Conservation (phyloP, 805 yeast species). For the Tetrapisispora namnaoensis region DNA sequence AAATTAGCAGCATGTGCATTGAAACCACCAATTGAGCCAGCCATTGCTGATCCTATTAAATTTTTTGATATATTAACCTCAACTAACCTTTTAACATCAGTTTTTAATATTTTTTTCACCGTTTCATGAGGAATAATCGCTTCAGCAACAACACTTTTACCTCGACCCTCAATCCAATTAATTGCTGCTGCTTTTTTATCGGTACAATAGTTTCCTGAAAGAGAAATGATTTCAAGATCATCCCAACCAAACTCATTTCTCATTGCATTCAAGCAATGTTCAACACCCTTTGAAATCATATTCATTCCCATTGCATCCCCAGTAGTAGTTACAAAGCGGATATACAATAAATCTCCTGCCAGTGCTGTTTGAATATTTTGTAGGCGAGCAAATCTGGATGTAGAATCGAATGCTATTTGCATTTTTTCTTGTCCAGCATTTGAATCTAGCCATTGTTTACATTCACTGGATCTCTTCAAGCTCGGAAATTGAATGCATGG, state of each 20-base stretch:
- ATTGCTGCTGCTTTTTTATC: slow-evolving; percentile 99
- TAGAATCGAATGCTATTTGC: slow-evolving; percentile 86
- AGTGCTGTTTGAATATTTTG: slow-evolving; percentile 88
- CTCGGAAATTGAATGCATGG: slow-evolving; percentile 90
- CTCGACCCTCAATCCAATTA: slow-evolving; percentile 99
- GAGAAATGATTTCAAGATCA: slow-evolving; percentile 86
- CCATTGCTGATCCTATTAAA: slow-evolving; percentile 94
- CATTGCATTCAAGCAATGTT: slow-evolving; percentile 74
- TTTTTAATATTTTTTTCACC: slow-evolving; percentile 74
- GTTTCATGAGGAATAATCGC: slow-evolving; percentile 77
- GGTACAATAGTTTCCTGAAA: slow-evolving; percentile 95
- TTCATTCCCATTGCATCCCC: slow-evolving; percentile 99
- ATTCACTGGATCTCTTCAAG: slow-evolving; percentile 81
- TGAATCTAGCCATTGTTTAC: slow-evolving; percentile 91
- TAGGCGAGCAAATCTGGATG: slow-evolving; percentile 95
- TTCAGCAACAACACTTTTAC: slow-evolving; percentile 95
- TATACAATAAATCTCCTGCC: slow-evolving; percentile 86
- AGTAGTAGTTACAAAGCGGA: slow-evolving; percentile 92
- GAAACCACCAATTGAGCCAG: slow-evolving; percentile 96
- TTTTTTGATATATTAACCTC: slow-evolving; percentile 84
- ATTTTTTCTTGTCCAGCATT: slow-evolving; percentile 79
- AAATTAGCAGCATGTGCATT: slow-evolving; percentile 97
- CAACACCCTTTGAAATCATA: slow-evolving; percentile 98
- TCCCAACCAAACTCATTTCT: slow-evolving; percentile 80
- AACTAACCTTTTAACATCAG: slow-evolving; percentile 85